These are phyloP conservation scores for Pistacia integerrima DNA, from an alignment of 345 rosid species.

Conservation along the genomic window DNA sequence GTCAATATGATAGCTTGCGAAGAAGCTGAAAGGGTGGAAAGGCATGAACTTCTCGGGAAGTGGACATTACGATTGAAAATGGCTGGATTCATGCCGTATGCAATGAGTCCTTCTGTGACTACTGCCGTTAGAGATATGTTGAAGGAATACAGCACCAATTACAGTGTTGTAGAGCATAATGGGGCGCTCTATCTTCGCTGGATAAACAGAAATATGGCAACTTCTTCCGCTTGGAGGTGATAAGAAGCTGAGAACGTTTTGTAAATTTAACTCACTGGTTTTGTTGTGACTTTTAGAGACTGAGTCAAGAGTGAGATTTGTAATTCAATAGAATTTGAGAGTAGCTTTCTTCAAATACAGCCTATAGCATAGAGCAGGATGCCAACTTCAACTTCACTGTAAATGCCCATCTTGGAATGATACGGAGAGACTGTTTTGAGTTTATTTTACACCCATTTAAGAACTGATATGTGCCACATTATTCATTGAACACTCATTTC, in stretches of 20 bases:
- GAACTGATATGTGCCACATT: too few species aligned
- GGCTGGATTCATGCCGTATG: conserved; percentile 67
- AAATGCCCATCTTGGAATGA: not conserved
- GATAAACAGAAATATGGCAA: conserved; percentile 69
- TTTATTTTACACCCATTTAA: not conserved
- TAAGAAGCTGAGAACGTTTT: not conserved
- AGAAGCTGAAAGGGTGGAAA: conserved; percentile 74
- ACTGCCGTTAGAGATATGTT: conserved; percentile 45
- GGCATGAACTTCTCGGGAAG: conserved; percentile 74
- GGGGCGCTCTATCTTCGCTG: conserved; percentile 69
- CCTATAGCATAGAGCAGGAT: not conserved
- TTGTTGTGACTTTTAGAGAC: conserved; percentile 12
- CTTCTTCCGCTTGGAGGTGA: conserved; percentile 76
- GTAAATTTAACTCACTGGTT: conserved; percentile 20
- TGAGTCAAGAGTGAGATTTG: conserved; percentile 1
- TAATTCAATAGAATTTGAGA: conserved; percentile 12
- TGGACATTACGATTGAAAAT: conserved; percentile 67
- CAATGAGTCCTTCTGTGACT: conserved; percentile 39
- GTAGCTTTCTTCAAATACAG: not conserved
- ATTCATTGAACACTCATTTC: too few species aligned
- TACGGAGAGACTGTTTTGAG: not conserved
- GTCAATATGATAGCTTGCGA: conserved; percentile 91
- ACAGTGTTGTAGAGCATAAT: conserved; percentile 47
- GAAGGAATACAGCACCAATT: conserved; percentile 49
- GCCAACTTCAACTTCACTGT: conserved; percentile 6